Percentiles rank a stretch among this genome's conserved stretches.
These are phyloP conservation scores for Aspergillus ibericus DNA, from an alignment of 2,329 filamentous ascomycete species.

Conservation along the genomic window DNA sequence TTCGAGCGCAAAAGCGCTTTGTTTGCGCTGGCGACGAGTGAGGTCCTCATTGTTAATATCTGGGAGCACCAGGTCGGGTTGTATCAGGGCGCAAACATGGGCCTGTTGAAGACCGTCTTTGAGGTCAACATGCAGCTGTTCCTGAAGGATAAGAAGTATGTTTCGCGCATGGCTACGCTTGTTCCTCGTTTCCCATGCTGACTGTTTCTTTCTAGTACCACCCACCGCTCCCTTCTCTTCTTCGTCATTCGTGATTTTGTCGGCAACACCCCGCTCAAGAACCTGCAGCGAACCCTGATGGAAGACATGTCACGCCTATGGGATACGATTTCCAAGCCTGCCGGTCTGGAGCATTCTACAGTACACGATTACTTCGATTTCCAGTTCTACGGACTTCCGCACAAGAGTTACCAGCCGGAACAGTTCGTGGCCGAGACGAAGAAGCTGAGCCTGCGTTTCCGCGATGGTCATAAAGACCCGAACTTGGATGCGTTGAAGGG, in stretches of 20 bases:
- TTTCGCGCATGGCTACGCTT: background rate
- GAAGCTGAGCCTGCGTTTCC: constrained; percentile 77
- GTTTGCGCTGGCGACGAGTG: constrained; percentile 94
- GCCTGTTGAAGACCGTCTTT: constrained; percentile 95
- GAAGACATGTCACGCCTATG: constrained; percentile 91
- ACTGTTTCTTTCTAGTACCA: constrained; percentile 58
- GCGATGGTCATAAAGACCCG: constrained; percentile 72
- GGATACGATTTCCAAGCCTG: constrained; percentile 87
- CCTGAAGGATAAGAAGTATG: constrained; percentile 88
- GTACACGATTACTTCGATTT: constrained; percentile 99
- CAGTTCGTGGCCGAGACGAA: constrained; percentile 80
- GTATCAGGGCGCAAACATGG: constrained; percentile 99
- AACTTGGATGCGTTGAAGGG: constrained; percentile 60
- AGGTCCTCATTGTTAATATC: constrained; percentile 97
- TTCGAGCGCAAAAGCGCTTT: constrained; percentile 98
- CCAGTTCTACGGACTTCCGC: constrained; percentile 89
- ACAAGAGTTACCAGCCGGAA: constrained; percentile 94
- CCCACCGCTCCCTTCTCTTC: constrained; percentile 87
- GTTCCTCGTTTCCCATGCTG: constrained; percentile 22
- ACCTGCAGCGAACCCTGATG: constrained; percentile 84
- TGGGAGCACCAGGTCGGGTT: constrained; percentile 99
- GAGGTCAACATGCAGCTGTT: constrained; percentile 98
- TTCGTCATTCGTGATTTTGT: constrained; percentile 98
- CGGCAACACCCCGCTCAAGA: constrained; percentile 83
- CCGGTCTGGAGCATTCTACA: constrained; percentile 79